phyloP scores from a whole-genome alignment of 2,329 filamentous ascomycete genomes.

The Microcyclosporella mali region DNA sequence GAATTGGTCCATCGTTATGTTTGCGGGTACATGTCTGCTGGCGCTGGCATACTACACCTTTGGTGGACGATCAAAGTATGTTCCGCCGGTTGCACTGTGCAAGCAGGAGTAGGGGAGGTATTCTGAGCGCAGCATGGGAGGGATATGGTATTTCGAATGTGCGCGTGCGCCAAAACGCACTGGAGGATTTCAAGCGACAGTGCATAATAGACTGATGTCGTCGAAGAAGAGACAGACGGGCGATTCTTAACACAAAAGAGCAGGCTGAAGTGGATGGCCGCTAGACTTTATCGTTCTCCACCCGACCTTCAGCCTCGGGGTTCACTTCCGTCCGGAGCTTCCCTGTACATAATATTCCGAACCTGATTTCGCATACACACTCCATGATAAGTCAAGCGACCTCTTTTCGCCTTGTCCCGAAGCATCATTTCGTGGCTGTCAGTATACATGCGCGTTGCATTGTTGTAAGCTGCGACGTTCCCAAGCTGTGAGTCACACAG shows the following conservation, averaged over 20 bases:
- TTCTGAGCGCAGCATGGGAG: neutral
- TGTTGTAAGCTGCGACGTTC: neutral
- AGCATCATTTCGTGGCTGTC: too few species aligned
- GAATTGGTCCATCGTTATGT: conserved; percentile 32
- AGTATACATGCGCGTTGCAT: too few species aligned
- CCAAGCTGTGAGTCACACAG: neutral
- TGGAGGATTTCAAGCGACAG: too few species aligned
- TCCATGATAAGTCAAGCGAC: too few species aligned
- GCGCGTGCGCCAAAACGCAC: too few species aligned
- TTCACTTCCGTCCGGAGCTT: conserved; percentile 1
- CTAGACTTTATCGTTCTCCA: too few species aligned
- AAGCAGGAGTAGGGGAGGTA: conserved; percentile 21
- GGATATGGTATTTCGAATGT: too few species aligned
- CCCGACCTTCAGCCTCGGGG: neutral
- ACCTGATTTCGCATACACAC: too few species aligned
- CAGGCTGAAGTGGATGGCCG: too few species aligned
- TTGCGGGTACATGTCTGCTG: conserved; percentile 20
- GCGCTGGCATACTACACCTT: conserved; percentile 24
- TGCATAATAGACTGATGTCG: too few species aligned
- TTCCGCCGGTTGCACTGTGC: conserved; percentile 28
- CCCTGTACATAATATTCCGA: neutral
- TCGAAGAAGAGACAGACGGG: neutral
- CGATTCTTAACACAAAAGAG: too few species aligned
- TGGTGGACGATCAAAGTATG: conserved; percentile 24
- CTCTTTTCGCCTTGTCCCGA: too few species aligned